phyloP scores from a whole-genome alignment of 106 monocot species.

The Acanthochlamys bracteata region DNA sequence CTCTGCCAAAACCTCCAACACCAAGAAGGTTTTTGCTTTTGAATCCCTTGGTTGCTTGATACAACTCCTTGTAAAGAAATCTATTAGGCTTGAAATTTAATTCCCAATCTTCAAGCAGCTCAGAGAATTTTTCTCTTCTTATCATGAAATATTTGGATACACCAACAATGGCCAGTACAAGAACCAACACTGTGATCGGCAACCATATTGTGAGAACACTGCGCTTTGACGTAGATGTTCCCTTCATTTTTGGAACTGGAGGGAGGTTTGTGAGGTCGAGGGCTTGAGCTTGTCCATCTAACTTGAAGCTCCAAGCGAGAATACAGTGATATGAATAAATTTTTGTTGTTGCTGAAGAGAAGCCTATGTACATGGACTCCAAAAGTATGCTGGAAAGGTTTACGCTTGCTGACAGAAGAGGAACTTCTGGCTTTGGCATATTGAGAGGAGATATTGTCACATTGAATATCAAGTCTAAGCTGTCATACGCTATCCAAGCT shows the following conservation, averaged over 20 bases:
- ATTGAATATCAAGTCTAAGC: conserved; percentile 5
- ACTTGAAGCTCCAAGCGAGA: conserved; percentile 26
- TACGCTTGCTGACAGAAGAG: conserved; percentile 11
- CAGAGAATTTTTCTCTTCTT: conserved; percentile 4
- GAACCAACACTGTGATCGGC: background rate
- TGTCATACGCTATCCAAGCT: conserved; percentile 24
- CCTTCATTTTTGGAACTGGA: background rate
- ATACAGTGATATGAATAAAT: conserved; percentile 9
- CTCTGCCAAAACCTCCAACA: conserved; percentile 4
- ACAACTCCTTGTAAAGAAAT: conserved; percentile 2
- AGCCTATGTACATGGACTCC: conserved; percentile 20
- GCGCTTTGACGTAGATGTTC: background rate
- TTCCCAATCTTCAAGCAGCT: conserved; percentile 15
- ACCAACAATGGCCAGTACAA: background rate
- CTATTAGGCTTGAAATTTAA: background rate
- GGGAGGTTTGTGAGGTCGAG: conserved; percentile 5
- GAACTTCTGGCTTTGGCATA: conserved; percentile 7
- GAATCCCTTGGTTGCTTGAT: conserved; percentile 4
- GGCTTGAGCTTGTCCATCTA: conserved; percentile 6
- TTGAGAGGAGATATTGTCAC: conserved; percentile 14
- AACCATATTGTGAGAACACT: background rate
- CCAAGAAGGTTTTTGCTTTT: conserved; percentile 4
- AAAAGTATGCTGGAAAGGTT: conserved; percentile 16
- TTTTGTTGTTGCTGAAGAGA: conserved; percentile 10
- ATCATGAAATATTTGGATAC: background rate